Base-by-base conservation (phyloP, 2,329 filamentous ascomycete genomes). In the Dothistroma pini region DNA sequence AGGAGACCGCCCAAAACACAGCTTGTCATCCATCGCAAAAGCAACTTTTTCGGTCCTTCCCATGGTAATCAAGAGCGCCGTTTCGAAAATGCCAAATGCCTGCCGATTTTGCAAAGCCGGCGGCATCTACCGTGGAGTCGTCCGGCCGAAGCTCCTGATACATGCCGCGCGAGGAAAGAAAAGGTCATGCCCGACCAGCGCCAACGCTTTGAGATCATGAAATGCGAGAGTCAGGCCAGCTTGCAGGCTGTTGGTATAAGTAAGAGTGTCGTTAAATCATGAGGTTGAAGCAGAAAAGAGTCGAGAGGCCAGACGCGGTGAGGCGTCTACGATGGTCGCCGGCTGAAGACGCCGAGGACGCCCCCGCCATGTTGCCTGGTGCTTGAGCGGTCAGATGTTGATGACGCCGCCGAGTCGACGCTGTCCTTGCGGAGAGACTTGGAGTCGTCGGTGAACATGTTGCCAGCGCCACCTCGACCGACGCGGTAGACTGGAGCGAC, bases 401-500 rank as follows among this genome's bases (percentile, higher is more conserved):
- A 65, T 32, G 60, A 68, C 44, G 59, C 61, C 29, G 59, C 54
- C 25, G 64, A 67, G 52, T 58, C 56, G 53, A 61, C 59, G 22
- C 60, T 63, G 49, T 62, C 58, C 52, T 64, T 62, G 35, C 62
- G 61, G 29, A 54, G 51, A 59, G 50, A 60, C 68, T 49, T 73
- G 6, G 57, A 25, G 25, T 52, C 21, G 16, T 65, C 61, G 82
- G 71, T 62, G 60, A 80, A 71, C 48, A 68, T 66, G 73, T 88
- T 88, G 55, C 83, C 85, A 12, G 81, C 82, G 47, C 85, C 85
- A 21, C 85, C 85, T 50, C 85, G 80, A 49, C 85, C 85, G 64
- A 87, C 82, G 72, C 86, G 83, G 78, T 86, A 87, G 63, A 87
- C 81, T 19, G 85, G 85, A 2, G 84, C 84, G 12, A 48, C 51